phyloP scores from a whole-genome alignment of 2,329 filamentous ascomycete species.

The Pseudonectria foliicola region DNA sequence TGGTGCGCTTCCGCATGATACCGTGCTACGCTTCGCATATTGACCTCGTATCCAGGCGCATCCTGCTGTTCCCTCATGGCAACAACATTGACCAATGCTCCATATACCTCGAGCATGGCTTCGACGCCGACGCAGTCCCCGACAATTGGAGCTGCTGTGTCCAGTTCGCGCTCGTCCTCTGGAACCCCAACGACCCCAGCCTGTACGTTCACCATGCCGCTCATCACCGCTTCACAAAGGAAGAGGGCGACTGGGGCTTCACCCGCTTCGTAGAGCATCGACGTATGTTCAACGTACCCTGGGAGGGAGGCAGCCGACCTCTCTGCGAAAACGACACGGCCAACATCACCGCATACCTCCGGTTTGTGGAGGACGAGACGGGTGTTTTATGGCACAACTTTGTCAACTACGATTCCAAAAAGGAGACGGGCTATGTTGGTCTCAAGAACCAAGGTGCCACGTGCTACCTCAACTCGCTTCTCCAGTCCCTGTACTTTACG shows the following conservation, averaged over 20 bases:
- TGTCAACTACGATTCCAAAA: constrained; percentile 96
- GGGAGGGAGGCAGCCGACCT: constrained; percentile 62
- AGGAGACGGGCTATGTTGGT: constrained; percentile 94
- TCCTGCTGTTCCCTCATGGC: constrained; percentile 90
- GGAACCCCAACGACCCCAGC: constrained; percentile 88
- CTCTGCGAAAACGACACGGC: constrained; percentile 70
- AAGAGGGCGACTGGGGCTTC: constrained; percentile 98
- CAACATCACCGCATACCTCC: constrained; percentile 76
- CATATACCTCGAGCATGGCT: constrained; percentile 94
- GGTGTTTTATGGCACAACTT: constrained; percentile 90
- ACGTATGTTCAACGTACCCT: constrained; percentile 72
- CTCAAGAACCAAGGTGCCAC: constrained; percentile 95
- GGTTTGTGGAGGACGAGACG: constrained; percentile 79
- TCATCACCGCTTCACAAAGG: constrained; percentile 92
- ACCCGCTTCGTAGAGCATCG: constrained; percentile 90
- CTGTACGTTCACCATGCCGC: constrained; percentile 75
- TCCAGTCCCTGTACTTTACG: constrained; percentile 79
- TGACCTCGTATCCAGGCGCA: constrained; percentile 53
- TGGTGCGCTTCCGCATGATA: constrained; percentile 51
- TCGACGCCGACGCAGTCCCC: constrained; percentile 65
- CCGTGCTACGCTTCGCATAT: background rate
- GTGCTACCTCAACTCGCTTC: constrained; percentile 77
- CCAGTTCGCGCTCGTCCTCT: constrained; percentile 88
- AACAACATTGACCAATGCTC: constrained; percentile 93
- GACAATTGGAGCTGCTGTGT: constrained; percentile 96